Evolutionary conservation across 2,329 filamentous ascomycete species (phyloP).

Genomic region (Cladosporium austrohemisphaericum): DNA sequence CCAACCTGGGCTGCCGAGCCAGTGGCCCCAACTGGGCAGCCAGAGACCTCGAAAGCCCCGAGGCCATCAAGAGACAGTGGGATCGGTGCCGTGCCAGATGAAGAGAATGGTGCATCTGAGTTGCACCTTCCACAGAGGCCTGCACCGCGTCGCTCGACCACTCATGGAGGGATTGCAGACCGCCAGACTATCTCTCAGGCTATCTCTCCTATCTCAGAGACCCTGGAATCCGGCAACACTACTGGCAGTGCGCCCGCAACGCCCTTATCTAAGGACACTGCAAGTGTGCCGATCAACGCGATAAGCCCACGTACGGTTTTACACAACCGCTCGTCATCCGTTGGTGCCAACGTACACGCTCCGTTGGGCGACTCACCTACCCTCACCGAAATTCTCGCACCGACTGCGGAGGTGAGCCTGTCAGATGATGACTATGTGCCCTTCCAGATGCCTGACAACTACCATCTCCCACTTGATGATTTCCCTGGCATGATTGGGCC

Average conservation of each 20-base stretch:
- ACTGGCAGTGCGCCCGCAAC: constrained; percentile 12
- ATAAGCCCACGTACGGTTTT: constrained; percentile 9
- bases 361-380: constrained; percentile 25
- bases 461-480: constrained; percentile 10
- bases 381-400: constrained; percentile 28
- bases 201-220: constrained; percentile 13
- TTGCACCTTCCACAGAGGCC: constrained; percentile 7
- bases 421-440: constrained; percentile 10
- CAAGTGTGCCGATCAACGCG: constrained; percentile 14
- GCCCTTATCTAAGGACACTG: constrained; percentile 11
- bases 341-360: background rate
- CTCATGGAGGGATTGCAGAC: too few relatives aligned
- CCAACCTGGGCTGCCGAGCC: background rate
- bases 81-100: background rate
- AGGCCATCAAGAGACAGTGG: constrained; percentile 6
- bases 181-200: too few relatives aligned
- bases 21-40: background rate
- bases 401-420: constrained; percentile 17
- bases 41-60: background rate
- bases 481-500: constrained; percentile 9
- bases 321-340: constrained; percentile 4
- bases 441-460: constrained; percentile 15
- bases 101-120: background rate
- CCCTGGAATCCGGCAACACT: background rate
- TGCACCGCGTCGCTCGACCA: constrained; percentile 7